Evolutionary conservation across 768 basidiomycete genomes (phyloP).

Genomic region (Hypholoma fasciculare): DNA sequence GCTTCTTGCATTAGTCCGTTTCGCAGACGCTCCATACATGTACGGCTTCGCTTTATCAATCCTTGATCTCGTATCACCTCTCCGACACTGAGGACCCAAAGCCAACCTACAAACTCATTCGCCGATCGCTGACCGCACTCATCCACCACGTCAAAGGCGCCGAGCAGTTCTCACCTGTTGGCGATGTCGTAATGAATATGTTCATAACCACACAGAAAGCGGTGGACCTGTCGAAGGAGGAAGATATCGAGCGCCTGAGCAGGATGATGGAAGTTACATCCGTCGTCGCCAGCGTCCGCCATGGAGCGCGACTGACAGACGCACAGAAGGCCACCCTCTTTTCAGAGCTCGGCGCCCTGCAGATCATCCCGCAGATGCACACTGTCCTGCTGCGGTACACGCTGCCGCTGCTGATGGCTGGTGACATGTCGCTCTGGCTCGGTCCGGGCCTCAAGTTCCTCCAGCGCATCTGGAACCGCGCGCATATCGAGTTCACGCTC

Average conservation of each 20-base stretch:
- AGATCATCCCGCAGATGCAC: slow-evolving; percentile 27
- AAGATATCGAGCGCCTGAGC: slow-evolving; percentile 40
- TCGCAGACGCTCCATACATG: slow-evolving; percentile 81
- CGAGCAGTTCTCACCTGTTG: slow-evolving; percentile 60
- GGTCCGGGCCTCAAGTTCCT: slow-evolving; percentile 57
- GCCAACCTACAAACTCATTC: slow-evolving; percentile 54
- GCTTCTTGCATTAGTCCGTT: slow-evolving; percentile 54
- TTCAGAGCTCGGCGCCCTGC: slow-evolving; percentile 27
- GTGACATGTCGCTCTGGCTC: slow-evolving; percentile 51
- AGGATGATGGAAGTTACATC: slow-evolving; percentile 57
- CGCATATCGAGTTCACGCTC: slow-evolving; percentile 40
- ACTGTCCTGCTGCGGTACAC: slow-evolving; percentile 38
- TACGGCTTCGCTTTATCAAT: slow-evolving; percentile 58
- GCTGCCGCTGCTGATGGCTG: slow-evolving; percentile 38
- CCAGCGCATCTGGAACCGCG: slow-evolving; percentile 44
- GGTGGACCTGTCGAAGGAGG: slow-evolving; percentile 10
- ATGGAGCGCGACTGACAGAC: slow-evolving; percentile 43
- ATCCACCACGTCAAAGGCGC: slow-evolving; percentile 80
- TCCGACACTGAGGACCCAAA: slow-evolving; percentile 35
- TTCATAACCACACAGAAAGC: slow-evolving; percentile 28
- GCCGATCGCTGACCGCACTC: slow-evolving; percentile 75
- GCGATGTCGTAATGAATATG: slow-evolving; percentile 49
- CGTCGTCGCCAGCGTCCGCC: slow-evolving; percentile 61
- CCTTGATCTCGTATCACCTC: slow-evolving; percentile 59
- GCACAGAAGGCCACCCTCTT: slow-evolving; percentile 35